These are phyloP conservation scores for Esteya vermicola DNA, from an alignment of 2,329 filamentous ascomycete genomes.

Conservation along the genomic window DNA sequence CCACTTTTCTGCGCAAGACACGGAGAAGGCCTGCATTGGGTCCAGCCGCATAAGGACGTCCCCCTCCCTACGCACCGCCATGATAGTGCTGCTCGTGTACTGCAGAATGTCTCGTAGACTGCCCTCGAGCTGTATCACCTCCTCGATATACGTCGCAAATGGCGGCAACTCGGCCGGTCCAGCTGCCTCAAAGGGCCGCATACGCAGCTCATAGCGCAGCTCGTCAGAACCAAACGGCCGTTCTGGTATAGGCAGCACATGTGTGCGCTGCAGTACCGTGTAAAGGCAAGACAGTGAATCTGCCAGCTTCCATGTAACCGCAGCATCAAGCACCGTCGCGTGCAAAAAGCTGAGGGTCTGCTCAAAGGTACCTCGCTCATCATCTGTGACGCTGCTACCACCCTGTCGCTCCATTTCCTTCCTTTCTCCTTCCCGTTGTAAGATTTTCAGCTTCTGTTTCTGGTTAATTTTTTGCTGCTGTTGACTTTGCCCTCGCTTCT, in stretches of 20 bases:
- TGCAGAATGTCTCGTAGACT: slow-evolving; percentile 26
- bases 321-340: slow-evolving; percentile 48
- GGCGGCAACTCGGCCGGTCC: slow-evolving; percentile 52
- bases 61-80: slow-evolving; percentile 37
- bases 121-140: slow-evolving; percentile 25
- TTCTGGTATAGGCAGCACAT: slow-evolving; percentile 32
- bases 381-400: background rate
- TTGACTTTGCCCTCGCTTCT: slow-evolving; percentile 13
- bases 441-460: background rate
- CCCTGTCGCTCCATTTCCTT: no score
- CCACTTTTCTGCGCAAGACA: slow-evolving; percentile 41
- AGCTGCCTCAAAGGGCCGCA: slow-evolving; percentile 67
- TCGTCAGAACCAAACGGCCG: slow-evolving; percentile 53
- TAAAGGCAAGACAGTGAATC: slow-evolving; percentile 49
- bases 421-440: background rate
- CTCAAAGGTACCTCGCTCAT: slow-evolving; percentile 22
- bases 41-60: slow-evolving; percentile 40
- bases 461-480: background rate
- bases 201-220: slow-evolving; percentile 68
- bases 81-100: slow-evolving; percentile 29
- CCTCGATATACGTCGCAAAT: slow-evolving; percentile 42
- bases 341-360: slow-evolving; percentile 41
- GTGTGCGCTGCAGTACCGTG: slow-evolving; percentile 45
- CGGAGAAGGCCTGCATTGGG: slow-evolving; percentile 32
- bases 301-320: slow-evolving; percentile 44